Evolutionary conservation across 179 eudicot species (phyloP), one percentile per base, ranked within the genome.

Genomic region (Pouteria campechiana): DNA sequence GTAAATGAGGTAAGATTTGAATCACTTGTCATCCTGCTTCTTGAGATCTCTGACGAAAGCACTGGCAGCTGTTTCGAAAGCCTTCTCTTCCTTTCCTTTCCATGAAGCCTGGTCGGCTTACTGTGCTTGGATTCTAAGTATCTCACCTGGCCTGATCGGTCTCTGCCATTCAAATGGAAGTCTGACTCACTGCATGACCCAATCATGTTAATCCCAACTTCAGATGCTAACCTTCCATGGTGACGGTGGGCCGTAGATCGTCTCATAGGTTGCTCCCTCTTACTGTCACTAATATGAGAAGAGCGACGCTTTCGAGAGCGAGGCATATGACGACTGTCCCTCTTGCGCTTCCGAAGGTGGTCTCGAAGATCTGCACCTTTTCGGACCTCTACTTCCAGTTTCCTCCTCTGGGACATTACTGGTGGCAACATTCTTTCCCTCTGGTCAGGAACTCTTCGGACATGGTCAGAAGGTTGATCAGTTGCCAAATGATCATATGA

Each of bases 321-420:
- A 50, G 3, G 43, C 36, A 32, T 52, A 44, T 24, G 52, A 32
- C 37, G 37, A 52, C 55, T 72, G 46, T 24, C 32, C 51, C 42
- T 55, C 54, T 80, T 64, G 45, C 61, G 57, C 36, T 55, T 75
- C 56, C 41, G 43, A 53, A 75, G 60, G 54, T 50, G 68, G 38
- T 73, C 65, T 22, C 87, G 68, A 16, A 78, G 76, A 63, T 82
- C 83, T 37, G 48, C 50, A 56, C 47, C 49, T 44, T 60, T 47
- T 27, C 28, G 35, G 20, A 50, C 54, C 23, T 65, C 76, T 23
- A 27, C 27, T 20, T 52, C 52, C 6, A 48, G 43, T 14, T 69
- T 65, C 58, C 74, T 65, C 44, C 67, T 70, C 19, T 20, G 55
- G 20, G 60, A 40, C 29, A 62, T 46, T 51, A 32, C 15, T 19